phyloP scores from a whole-genome alignment of 768 basidiomycete species.

The Podaxis sp. region DNA sequence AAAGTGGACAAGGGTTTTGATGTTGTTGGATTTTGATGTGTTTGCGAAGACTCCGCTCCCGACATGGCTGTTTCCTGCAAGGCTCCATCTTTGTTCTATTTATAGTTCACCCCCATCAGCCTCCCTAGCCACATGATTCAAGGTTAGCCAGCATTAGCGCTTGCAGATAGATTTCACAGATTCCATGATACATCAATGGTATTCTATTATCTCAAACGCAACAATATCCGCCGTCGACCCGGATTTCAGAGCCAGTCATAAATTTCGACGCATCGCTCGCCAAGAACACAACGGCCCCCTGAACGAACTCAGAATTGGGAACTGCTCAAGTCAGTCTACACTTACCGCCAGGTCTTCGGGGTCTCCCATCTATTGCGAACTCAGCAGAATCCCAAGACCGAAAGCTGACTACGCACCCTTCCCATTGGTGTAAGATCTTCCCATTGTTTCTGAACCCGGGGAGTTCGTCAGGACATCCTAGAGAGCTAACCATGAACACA shows the following conservation, averaged over 20 bases:
- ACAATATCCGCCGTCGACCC: conserved; percentile 91
- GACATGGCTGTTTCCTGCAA: conserved; percentile 14
- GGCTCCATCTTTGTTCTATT: conserved; percentile 7
- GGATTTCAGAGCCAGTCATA: conserved; percentile 83
- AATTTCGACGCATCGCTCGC: conserved; percentile 89
- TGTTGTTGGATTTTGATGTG: conserved; percentile 13
- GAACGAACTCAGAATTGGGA: conserved; percentile 14
- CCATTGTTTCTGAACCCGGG: conserved; percentile 66
- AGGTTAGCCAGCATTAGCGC: background rate
- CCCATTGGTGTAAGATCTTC: conserved; percentile 85
- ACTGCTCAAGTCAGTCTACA: conserved; percentile 11
- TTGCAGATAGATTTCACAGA: background rate
- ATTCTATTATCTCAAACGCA: conserved; percentile 39
- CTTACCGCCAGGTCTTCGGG: conserved; percentile 86
- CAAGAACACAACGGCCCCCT: conserved; percentile 89
- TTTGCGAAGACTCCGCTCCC: conserved; percentile 10
- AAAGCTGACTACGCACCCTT: conserved; percentile 46
- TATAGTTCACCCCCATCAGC: conserved; percentile 1
- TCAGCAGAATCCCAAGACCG: conserved; percentile 4
- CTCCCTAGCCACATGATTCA: background rate
- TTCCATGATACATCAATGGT: background rate
- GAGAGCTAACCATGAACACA: conserved; percentile 14
- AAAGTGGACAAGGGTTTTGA: conserved; percentile 39
- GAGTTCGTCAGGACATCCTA: conserved; percentile 2
- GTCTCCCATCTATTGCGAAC: conserved; percentile 68